Evolutionary conservation across 192 early-diverging fungal genomes (phyloP), one percentile per base, ranked within the genome.

Genomic region (Gigaspora rosea): DNA sequence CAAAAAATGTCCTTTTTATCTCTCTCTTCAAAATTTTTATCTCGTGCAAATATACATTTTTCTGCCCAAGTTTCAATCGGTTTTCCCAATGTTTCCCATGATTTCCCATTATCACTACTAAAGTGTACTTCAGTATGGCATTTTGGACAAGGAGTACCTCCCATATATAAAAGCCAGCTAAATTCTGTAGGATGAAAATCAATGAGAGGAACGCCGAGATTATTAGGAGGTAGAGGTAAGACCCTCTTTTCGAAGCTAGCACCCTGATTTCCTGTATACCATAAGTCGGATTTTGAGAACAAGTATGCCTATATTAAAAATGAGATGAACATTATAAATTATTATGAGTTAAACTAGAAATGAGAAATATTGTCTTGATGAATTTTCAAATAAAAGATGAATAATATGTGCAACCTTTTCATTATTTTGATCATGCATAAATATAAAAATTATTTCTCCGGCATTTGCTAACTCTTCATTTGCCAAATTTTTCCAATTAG

Each of bases 141-240:
- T 22, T 79, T 78, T 8, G 82, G 77, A 3, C 46, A 22, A 49
- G 66, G 2, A 68, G 69, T 86, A 49, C 92, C 90, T 32, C 90
- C 94, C 8, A 95, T 82, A 86, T 91, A 95, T 8, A 96, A 80
- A 61, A 96, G 85, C 93, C 95, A 98, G 79, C 98, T 95, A 8
- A 88, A 80, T 73, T 98, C 88, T 10, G 82, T 82, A 3, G 96
- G 94, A 80, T 97, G 95, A 72, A 96, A 97, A 81, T 98, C 95
- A 1, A 99, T 33, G 7, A 96, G 78, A 12, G 87, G 90, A 32
- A 92, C 80, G 22, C 85, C 86, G 63, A 94, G 75, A 15, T 74
- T 84, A 79, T 95, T 97, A 64, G 91, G 94, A 27, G 1, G 27
- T 27, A 27, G 27, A 27, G 27, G 27, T 1, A 27, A 76, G 8